phyloP scores from a whole-genome alignment of 2,329 filamentous ascomycete genomes.

The Hortaea sp. region DNA sequence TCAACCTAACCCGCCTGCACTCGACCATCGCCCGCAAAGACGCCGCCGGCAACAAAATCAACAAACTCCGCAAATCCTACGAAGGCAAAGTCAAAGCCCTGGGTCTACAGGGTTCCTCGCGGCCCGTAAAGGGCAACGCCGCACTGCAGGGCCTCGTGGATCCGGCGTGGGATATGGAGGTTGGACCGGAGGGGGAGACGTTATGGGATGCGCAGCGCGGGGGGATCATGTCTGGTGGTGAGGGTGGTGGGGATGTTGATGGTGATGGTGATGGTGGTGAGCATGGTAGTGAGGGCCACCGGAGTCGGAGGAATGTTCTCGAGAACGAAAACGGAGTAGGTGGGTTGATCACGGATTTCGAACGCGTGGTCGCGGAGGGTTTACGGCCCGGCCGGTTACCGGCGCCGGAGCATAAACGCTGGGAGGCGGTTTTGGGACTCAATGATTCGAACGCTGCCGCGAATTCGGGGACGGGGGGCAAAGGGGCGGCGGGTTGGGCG shows the following conservation, averaged over 20 bases:
- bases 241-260: conserved; percentile 20
- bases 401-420: conserved; percentile 30
- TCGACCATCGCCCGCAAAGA: conserved; percentile 50
- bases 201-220: conserved; percentile 26
- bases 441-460: conserved; percentile 27
- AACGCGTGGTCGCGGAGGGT: neutral
- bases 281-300: conserved; percentile 1
- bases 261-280: conserved; percentile 25
- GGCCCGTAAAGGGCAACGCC: conserved; percentile 32
- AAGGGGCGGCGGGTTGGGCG: neutral
- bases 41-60: conserved; percentile 54
- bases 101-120: conserved; percentile 39
- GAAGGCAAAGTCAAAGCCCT: conserved; percentile 43
- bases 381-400: conserved; percentile 35
- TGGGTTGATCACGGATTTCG: too few species aligned
- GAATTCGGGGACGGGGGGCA: neutral
- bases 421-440: conserved; percentile 33
- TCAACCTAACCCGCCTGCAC: conserved; percentile 46
- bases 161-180: conserved; percentile 16
- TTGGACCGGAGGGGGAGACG: conserved; percentile 21
- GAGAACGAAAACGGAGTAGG: conserved; percentile 3
- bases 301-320: conserved; percentile 31
- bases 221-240: conserved; percentile 15
- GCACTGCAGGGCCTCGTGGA: conserved; percentile 27
- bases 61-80: conserved; percentile 50